Base-by-base conservation (phyloP, 2,329 filamentous ascomycete species). In the Cadophora sp. region DNA sequence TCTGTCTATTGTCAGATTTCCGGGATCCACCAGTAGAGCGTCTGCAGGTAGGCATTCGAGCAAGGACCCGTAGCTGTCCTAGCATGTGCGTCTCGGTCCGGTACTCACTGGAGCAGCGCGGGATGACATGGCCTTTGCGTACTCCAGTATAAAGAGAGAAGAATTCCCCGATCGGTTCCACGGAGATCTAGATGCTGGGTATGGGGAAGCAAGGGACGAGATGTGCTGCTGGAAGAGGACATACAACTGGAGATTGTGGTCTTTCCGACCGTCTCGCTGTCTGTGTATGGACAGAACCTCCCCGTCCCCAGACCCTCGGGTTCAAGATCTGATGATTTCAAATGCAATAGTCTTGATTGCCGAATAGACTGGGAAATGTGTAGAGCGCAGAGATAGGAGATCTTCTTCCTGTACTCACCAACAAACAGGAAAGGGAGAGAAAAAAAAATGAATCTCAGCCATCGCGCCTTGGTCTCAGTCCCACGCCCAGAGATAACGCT, bases 401-500 rank as follows among this genome's bases (percentile, higher is more conserved):
- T 59, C 12, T 59, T 59, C 19, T 40, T 58, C 55, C 55, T 40
- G 31, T 43, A 43, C 40, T 43, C 40, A 43, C 12, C 40, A 43
- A 19, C 40, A 43, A 19, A 3, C 16, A 43, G 31, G 37, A 48
- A 22, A 48, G 43, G 34, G 34, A 37, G 34, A 37, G 34, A 37
- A 22, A 1, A 48, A 48, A 2, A n/a, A 16, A 4, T 43, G 11
- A 16, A n/a, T n/a, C 31, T 16, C 31, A 59, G 19, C 14, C 31
- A 24, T 24, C 12, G 40, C 34, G 22, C 56, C 56, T 24, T 5
- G 22, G 62, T 64, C 50, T 56, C 48, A 64, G 50, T 65, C 63
- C 63, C 63, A 56, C 62, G 63, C 63, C 63, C 62, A 64, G 43
- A 68, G 66, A 68, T 68, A 68, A 68, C 63, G 70, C 27, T 65